phyloP scores from a whole-genome alignment of 2,329 filamentous ascomycete genomes.

The Apiospora kogelbergensis region DNA sequence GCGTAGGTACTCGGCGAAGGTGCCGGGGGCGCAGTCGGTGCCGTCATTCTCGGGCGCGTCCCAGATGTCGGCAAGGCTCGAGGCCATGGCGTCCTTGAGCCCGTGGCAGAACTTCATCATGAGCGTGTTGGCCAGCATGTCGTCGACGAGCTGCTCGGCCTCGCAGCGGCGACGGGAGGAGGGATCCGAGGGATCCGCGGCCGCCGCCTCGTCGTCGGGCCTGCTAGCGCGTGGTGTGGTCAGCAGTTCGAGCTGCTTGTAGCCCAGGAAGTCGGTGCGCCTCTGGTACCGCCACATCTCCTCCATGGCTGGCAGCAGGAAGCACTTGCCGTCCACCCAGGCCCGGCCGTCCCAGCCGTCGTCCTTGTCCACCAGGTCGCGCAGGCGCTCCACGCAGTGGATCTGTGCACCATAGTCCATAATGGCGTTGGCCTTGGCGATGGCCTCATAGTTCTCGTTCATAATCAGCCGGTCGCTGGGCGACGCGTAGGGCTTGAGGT shows the following conservation, averaged over 20 bases:
- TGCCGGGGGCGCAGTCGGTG: conserved; percentile 29
- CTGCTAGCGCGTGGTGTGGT: conserved; percentile 15
- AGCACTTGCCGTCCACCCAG: no score
- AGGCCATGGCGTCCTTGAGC: conserved; percentile 24
- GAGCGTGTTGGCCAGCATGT: conserved; percentile 31
- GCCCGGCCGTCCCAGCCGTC: conserved; percentile 29
- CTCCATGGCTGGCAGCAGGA: no score
- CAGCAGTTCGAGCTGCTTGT: conserved; percentile 22
- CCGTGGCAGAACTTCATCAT: conserved; percentile 37
- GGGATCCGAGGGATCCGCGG: no score
- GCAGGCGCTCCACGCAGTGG: conserved; percentile 31
- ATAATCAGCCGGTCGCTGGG: conserved; percentile 20
- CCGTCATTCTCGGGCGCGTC: conserved; percentile 29
- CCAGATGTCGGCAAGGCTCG: conserved; percentile 33
- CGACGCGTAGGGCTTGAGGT: no score
- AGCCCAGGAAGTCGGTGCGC: conserved; percentile 17
- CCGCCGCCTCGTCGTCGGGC: no score
- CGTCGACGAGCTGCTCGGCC: not conserved
- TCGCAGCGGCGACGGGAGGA: conserved; percentile 26
- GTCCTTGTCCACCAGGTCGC: conserved; percentile 32
- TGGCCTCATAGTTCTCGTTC: not conserved
- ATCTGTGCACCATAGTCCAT: conserved; percentile 31
- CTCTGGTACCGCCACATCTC: no score
- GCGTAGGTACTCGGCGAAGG: conserved; percentile 30
- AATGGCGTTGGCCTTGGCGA: conserved; percentile 15